These are phyloP conservation scores for Penicillium malachiteum DNA, from an alignment of 495 filamentous ascomycete genomes.

Conservation along the genomic window DNA sequence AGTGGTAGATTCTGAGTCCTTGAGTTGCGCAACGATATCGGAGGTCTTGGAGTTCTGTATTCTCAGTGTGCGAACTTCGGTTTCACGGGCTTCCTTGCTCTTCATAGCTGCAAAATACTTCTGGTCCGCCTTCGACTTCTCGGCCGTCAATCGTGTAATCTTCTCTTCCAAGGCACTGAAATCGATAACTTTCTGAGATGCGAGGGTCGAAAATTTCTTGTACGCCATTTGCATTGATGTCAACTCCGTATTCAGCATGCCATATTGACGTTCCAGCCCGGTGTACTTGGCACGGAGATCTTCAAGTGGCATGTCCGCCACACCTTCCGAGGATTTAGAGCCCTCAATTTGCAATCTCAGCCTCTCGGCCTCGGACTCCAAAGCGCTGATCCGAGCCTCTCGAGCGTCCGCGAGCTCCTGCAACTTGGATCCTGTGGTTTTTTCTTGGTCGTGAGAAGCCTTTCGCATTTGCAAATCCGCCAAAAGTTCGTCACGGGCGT, in stretches of 20 bases:
- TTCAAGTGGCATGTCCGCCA: conserved; percentile 53
- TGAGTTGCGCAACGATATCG: conserved; percentile 88
- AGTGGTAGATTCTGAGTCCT: conserved; percentile 72
- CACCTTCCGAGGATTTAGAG: conserved; percentile 38
- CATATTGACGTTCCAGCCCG: conserved; percentile 72
- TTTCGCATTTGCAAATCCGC: conserved; percentile 81
- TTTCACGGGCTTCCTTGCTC: conserved; percentile 76
- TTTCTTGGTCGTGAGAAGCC: conserved; percentile 73
- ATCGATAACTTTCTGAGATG: conserved; percentile 82
- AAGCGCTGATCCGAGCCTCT: conserved; percentile 68
- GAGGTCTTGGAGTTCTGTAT: conserved; percentile 84
- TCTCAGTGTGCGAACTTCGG: conserved; percentile 73
- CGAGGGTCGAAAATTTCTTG: conserved; percentile 78
- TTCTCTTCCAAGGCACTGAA: conserved; percentile 74
- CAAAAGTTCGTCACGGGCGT: conserved; percentile 75
- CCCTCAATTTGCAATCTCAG: conserved; percentile 55
- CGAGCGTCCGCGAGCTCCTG: conserved; percentile 76
- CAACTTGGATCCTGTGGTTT: conserved; percentile 61
- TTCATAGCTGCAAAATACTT: conserved; percentile 97
- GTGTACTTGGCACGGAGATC: conserved; percentile 71
- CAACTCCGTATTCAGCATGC: conserved; percentile 81
- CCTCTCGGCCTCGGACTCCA: conserved; percentile 80
- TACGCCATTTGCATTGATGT: conserved; percentile 82
- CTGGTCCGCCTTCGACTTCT: conserved; percentile 95
- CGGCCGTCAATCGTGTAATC: conserved; percentile 68